A percentile compares a stretch with the other conserved stretches of the same genome.
Conservation (phyloP, 768 basidiomycete genomes). For the Polyporus arcularius region DNA sequence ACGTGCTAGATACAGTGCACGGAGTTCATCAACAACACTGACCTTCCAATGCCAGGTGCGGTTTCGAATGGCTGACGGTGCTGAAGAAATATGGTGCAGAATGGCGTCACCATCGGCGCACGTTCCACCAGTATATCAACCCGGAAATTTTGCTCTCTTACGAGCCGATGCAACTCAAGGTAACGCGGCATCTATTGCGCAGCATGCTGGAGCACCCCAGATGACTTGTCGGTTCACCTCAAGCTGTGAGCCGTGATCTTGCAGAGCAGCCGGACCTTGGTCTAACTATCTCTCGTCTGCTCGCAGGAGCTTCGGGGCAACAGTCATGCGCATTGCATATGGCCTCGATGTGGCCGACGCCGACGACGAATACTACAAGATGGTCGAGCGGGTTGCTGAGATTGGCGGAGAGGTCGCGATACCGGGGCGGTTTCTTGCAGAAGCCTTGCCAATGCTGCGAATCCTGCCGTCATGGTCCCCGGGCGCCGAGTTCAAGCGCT, state of each 20-base stretch:
- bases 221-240: conserved; percentile 7
- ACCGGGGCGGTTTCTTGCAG: conserved; percentile 32
- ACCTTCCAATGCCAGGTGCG: conserved; percentile 3
- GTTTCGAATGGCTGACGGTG: background rate
- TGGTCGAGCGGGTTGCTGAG: conserved; percentile 28
- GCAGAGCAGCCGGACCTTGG: no score
- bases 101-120: conserved; percentile 16
- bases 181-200: background rate
- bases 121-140: conserved; percentile 14
- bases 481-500: conserved; percentile 13
- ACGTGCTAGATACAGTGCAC: background rate
- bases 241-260: conserved; percentile 4
- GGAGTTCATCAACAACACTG: background rate
- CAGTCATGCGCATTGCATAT: conserved; percentile 30
- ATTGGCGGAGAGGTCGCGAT: conserved; percentile 25
- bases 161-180: conserved; percentile 3
- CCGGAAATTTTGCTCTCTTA: conserved; percentile 6
- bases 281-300: background rate
- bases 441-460: conserved; percentile 29
- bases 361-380: conserved; percentile 28
- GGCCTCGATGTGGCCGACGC: conserved; percentile 28
- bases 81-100: background rate
- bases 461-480: conserved; percentile 23
- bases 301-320: conserved; percentile 2
- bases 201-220: conserved; percentile 7